These are phyloP conservation scores for Ceratocystis eucalypticola DNA, from an alignment of 2,329 filamentous ascomycete genomes.

Conservation along the genomic window DNA sequence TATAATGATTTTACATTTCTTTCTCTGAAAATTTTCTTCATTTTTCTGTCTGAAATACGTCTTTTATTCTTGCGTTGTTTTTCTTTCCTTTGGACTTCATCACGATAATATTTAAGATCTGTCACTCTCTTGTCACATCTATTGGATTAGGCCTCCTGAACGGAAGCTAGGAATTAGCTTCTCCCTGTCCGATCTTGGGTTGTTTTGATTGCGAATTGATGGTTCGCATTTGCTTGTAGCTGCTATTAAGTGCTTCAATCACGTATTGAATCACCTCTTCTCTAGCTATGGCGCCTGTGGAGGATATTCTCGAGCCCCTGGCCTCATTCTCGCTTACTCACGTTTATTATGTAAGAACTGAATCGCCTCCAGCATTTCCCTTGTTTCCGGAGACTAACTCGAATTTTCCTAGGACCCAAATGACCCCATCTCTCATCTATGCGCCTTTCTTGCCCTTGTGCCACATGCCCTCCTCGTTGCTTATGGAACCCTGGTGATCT, in stretches of 20 bases:
- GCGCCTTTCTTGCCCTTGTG: conserved; percentile 85
- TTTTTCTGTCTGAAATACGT: neutral
- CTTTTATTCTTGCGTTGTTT: neutral
- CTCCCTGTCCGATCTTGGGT: too few species aligned
- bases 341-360: conserved; percentile 68
- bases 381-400: conserved; percentile 1
- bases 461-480: conserved; percentile 83
- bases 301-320: conserved; percentile 35
- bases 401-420: conserved; percentile 50
- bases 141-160: too few species aligned
- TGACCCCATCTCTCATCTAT: conserved; percentile 72
- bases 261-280: neutral
- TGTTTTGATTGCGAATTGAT: too few species aligned
- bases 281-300: conserved; percentile 4
- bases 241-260: neutral
- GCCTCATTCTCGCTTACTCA: conserved; percentile 90
- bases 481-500: conserved; percentile 83
- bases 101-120: too few species aligned
- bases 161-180: too few species aligned
- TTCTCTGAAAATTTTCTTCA: neutral
- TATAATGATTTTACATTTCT: neutral
- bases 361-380: neutral
- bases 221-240: neutral
- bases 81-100: too few species aligned
- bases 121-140: too few species aligned